phyloP scores from a whole-genome alignment of 2,329 filamentous ascomycete species.

The Fusarium gaditjirri region DNA sequence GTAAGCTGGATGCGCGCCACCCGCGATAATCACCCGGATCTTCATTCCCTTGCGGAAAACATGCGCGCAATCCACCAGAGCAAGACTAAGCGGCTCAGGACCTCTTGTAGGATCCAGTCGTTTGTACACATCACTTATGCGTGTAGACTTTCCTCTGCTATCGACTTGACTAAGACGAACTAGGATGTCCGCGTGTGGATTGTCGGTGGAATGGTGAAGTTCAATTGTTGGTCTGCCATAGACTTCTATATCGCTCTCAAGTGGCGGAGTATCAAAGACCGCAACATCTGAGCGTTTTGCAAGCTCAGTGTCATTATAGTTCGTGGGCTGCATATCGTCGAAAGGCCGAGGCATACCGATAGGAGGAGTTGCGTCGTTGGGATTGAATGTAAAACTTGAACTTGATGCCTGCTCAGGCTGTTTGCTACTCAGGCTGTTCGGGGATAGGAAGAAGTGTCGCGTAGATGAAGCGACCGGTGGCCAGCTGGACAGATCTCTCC shows the following conservation, averaged over 20 bases:
- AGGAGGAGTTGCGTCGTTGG: neutral
- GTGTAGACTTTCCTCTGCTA: neutral
- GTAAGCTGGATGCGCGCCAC: neutral
- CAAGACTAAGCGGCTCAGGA: neutral
- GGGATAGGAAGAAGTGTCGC: neutral
- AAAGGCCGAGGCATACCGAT: neutral
- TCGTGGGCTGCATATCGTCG: neutral
- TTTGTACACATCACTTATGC: neutral
- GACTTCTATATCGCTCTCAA: neutral
- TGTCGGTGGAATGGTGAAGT: neutral
- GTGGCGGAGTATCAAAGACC: accelerated
- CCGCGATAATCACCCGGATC: neutral
- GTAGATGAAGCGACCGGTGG: accelerated
- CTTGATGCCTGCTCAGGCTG: neutral
- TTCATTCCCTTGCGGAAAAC: neutral
- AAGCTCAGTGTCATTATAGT: neutral
- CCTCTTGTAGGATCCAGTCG: neutral
- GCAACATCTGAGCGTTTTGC: accelerated
- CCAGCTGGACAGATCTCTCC: neutral
- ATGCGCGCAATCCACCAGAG: neutral
- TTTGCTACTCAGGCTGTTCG: accelerated
- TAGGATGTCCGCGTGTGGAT: neutral
- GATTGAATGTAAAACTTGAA: neutral
- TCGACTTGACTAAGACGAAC: neutral
- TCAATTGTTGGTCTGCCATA: neutral